A percentile compares a stretch with the other conserved stretches of the same genome.
Conservation (phyloP, 179 eudicot species). For the Beta corolliflora region DNA sequence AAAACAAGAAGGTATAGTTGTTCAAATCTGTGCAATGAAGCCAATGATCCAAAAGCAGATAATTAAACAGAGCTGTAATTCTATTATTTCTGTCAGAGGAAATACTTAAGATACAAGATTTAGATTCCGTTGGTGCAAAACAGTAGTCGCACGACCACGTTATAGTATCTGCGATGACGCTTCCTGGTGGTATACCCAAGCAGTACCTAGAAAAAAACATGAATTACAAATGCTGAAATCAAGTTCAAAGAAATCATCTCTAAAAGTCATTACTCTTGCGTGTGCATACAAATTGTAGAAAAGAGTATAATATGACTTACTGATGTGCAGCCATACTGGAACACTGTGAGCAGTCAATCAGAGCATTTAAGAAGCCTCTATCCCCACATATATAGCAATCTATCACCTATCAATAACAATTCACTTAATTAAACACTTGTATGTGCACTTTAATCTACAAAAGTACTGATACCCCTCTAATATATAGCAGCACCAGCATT, state of each 20-base stretch:
- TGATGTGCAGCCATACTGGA: slow-evolving; percentile 14
- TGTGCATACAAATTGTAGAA: not conserved
- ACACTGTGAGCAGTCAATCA: slow-evolving; percentile 27
- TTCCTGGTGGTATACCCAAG: slow-evolving; percentile 29
- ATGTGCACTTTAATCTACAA: too few species aligned
- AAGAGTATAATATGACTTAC: slow-evolving; percentile 20
- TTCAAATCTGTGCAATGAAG: not conserved
- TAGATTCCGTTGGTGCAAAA: slow-evolving; percentile 4
- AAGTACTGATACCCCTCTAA: too few species aligned
- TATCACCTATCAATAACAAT: slow-evolving; percentile 12
- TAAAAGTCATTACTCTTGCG: too few species aligned
- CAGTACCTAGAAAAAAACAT: slow-evolving; percentile 21
- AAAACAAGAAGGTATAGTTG: not conserved
- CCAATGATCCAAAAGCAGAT: not conserved
- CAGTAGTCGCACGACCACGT: slow-evolving; percentile 29
- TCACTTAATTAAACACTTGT: too few species aligned
- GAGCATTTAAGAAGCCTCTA: slow-evolving; percentile 24
- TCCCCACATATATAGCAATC: slow-evolving; percentile 30
- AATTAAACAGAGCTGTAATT: too few species aligned
- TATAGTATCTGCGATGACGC: not conserved
- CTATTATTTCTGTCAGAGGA: too few species aligned
- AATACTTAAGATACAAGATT: too few species aligned
- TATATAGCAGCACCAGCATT: too few species aligned
- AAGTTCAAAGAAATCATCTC: too few species aligned
- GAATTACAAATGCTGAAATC: too few species aligned